phyloP scores from a whole-genome alignment of 2,329 filamentous ascomycete species.

The Aspergillus ochraceus region DNA sequence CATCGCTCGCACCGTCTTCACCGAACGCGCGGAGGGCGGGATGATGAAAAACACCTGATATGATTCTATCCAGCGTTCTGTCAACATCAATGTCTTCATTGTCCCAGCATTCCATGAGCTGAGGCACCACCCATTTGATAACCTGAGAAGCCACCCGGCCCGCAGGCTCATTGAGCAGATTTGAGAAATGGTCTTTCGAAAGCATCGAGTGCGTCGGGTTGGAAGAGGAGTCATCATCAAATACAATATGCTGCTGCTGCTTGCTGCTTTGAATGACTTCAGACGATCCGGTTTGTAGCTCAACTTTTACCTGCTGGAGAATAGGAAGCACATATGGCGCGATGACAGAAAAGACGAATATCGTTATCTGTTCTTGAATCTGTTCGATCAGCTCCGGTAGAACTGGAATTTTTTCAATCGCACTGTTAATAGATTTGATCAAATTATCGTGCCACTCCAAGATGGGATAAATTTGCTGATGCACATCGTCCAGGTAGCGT shows the following conservation, averaged over 20 bases:
- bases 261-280: slow-evolving; percentile 85
- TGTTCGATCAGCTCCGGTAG: slow-evolving; percentile 83
- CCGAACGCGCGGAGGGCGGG: slow-evolving; percentile 73
- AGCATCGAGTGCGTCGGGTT: slow-evolving; percentile 95
- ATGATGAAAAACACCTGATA: slow-evolving; percentile 82
- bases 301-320: slow-evolving; percentile 80
- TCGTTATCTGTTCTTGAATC: slow-evolving; percentile 79
- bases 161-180: slow-evolving; percentile 84
- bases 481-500: slow-evolving; percentile 69
- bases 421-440: slow-evolving; percentile 73
- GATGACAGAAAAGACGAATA: slow-evolving; percentile 89
- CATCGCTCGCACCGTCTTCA: slow-evolving; percentile 68
- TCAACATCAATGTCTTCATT: slow-evolving; percentile 70
- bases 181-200: slow-evolving; percentile 93
- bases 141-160: slow-evolving; percentile 78
- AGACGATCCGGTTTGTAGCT: slow-evolving; percentile 79
- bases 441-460: slow-evolving; percentile 89
- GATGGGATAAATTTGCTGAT: slow-evolving; percentile 80
- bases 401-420: slow-evolving; percentile 82
- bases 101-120: slow-evolving; percentile 86
- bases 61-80: slow-evolving; percentile 71
- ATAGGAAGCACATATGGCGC: slow-evolving; percentile 86
- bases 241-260: slow-evolving; percentile 83
- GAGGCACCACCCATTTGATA: slow-evolving; percentile 82
- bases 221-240: slow-evolving; percentile 71